Evolutionary conservation across 345 rosid species (phyloP).

Genomic region (Barbarea vulgaris): DNA sequence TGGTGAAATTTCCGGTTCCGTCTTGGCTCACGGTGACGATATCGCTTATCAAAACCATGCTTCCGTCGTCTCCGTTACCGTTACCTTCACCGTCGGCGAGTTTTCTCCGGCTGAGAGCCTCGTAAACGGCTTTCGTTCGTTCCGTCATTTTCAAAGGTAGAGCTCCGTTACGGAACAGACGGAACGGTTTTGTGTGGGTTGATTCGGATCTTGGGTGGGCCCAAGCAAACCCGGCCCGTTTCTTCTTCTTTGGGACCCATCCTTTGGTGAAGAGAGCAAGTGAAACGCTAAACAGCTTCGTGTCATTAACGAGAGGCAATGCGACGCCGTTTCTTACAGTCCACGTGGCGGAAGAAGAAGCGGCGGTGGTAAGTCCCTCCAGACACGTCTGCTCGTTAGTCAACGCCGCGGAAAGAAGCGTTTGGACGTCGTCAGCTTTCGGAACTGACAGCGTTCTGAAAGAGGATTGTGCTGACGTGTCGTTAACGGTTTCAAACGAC

Average conservation of each 20-base stretch:
- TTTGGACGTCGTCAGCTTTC: slow-evolving; percentile 67
- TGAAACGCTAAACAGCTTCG: slow-evolving; percentile 78
- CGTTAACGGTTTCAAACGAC: slow-evolving; percentile 51
- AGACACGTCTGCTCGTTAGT: slow-evolving; percentile 82
- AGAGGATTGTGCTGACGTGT: slow-evolving; percentile 35
- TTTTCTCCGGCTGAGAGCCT: slow-evolving; percentile 42
- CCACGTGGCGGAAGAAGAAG: slow-evolving; percentile 51
- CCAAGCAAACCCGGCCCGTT: slow-evolving; percentile 43
- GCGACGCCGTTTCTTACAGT: slow-evolving; percentile 52
- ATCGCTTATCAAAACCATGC: slow-evolving; percentile 50
- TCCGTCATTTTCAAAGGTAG: slow-evolving; percentile 65
- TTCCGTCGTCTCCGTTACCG: slow-evolving; percentile 44
- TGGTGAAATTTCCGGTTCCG: slow-evolving; percentile 67
- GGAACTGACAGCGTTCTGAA: slow-evolving; percentile 39
- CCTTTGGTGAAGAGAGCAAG: slow-evolving; percentile 73
- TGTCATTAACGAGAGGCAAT: slow-evolving; percentile 59
- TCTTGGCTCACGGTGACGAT: slow-evolving; percentile 66
- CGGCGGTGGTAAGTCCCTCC: slow-evolving; percentile 58
- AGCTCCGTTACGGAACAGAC: slow-evolving; percentile 46
- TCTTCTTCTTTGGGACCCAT: slow-evolving; percentile 69
- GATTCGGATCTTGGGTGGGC: slow-evolving; percentile 35
- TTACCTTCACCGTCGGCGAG: slow-evolving; percentile 23
- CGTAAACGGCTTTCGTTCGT: slow-evolving; percentile 50
- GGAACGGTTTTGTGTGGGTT: slow-evolving; percentile 27
- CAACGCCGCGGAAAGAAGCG: slow-evolving; percentile 73